Evolutionary conservation across 768 basidiomycete genomes (phyloP).

Genomic region (Podaxis mareebaensis): DNA sequence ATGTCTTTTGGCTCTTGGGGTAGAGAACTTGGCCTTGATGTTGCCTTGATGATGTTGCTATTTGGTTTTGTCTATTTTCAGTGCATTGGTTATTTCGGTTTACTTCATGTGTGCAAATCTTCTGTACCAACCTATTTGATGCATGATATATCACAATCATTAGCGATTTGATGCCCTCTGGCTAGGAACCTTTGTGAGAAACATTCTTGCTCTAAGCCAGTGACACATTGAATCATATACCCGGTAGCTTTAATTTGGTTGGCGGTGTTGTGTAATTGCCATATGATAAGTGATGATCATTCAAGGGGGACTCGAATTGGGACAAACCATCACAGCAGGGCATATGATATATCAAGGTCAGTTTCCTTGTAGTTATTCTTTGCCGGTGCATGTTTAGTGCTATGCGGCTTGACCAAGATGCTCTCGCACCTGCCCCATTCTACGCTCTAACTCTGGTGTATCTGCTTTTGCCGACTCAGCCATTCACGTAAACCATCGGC

Average conservation of each 20-base stretch:
- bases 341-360: neutral
- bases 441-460: neutral
- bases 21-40: no score
- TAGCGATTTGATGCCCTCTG: neutral
- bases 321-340: neutral
- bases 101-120: no score
- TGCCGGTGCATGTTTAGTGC: neutral
- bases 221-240: neutral
- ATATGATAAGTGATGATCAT: neutral
- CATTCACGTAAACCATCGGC: neutral
- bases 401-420: neutral
- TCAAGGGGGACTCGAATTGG: neutral
- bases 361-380: neutral
- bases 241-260: neutral
- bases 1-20: no score
- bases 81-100: no score
- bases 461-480: neutral
- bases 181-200: neutral
- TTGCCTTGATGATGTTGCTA: no score
- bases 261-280: neutral
- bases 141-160: neutral
- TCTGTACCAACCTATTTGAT: neutral
- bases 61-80: no score
- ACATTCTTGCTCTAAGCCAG: neutral
- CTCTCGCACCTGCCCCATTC: neutral